A percentile compares a stretch with the other conserved stretches of the same genome.
These are phyloP conservation scores for Solanum bulbocastanum DNA, from an alignment of 257 asterid genomes.

Conservation along the genomic window DNA sequence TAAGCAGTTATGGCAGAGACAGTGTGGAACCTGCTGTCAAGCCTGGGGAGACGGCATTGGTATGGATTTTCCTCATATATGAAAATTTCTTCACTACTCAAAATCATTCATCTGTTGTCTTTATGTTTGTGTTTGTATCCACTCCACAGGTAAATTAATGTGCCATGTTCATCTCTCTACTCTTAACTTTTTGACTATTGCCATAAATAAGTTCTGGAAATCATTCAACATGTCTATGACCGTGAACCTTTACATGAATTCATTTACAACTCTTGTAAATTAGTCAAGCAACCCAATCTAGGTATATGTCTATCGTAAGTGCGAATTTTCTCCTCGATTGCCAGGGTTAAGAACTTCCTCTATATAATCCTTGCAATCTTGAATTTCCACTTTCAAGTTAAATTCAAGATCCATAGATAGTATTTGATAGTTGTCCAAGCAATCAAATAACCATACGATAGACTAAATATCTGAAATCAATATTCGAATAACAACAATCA, in stretches of 20 bases:
- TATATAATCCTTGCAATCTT: neutral
- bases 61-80: constrained; percentile 8
- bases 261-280: neutral
- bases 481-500: neutral
- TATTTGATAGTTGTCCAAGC: neutral
- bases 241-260: neutral
- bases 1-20: constrained; percentile 76
- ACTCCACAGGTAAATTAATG: neutral
- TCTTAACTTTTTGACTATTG: neutral
- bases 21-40: constrained; percentile 83
- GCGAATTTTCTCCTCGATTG: neutral
- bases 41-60: constrained; percentile 85
- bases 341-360: neutral
- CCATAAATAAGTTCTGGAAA: neutral
- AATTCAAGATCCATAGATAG: neutral
- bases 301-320: neutral
- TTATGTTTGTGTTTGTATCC: neutral
- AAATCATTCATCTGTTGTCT: neutral
- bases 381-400: neutral
- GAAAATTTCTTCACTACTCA: neutral
- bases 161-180: neutral
- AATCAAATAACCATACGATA: neutral
- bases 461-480: neutral
- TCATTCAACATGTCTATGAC: neutral
- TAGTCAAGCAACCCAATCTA: neutral